A percentile compares a stretch with the other conserved stretches of the same genome.
These are phyloP conservation scores for Cercophora scortea DNA, from an alignment of 495 filamentous ascomycete species.

Conservation along the genomic window DNA sequence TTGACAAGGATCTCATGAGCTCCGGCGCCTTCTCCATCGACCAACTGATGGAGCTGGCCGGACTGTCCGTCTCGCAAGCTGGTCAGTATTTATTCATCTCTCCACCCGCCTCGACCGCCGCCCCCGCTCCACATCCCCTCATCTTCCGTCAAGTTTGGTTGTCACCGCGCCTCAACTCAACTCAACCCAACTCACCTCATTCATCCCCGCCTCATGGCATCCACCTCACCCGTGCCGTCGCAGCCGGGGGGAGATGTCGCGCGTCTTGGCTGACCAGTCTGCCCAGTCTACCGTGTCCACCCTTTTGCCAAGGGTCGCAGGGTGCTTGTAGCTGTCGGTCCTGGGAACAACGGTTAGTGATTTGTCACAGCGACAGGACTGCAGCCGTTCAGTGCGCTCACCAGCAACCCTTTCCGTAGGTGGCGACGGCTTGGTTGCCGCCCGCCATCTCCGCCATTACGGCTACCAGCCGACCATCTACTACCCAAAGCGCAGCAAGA, in stretches of 20 bases:
- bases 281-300: constrained; percentile 72
- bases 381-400: constrained; percentile 18
- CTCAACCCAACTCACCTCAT: background rate
- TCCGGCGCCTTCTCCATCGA: constrained; percentile 88
- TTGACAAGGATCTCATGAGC: constrained; percentile 93
- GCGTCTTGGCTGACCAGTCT: background rate
- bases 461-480: constrained; percentile 86
- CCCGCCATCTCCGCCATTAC: constrained; percentile 89
- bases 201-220: background rate
- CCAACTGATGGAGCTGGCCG: constrained; percentile 95
- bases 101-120: background rate
- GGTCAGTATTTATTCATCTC: constrained; percentile 38
- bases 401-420: constrained; percentile 36
- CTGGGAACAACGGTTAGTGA: constrained; percentile 80
- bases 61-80: constrained; percentile 87
- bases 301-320: constrained; percentile 63
- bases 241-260: too few relatives aligned
- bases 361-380: background rate
- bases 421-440: constrained; percentile 91
- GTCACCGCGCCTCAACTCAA: too few relatives aligned
- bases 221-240: background rate
- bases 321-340: constrained; percentile 83
- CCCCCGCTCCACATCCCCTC: background rate
- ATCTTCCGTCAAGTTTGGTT: too few relatives aligned
- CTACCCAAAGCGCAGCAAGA: constrained; percentile 86